These are phyloP conservation scores for Colletotrichum falcatum DNA, from an alignment of 2,329 filamentous ascomycete species.

Conservation along the genomic window DNA sequence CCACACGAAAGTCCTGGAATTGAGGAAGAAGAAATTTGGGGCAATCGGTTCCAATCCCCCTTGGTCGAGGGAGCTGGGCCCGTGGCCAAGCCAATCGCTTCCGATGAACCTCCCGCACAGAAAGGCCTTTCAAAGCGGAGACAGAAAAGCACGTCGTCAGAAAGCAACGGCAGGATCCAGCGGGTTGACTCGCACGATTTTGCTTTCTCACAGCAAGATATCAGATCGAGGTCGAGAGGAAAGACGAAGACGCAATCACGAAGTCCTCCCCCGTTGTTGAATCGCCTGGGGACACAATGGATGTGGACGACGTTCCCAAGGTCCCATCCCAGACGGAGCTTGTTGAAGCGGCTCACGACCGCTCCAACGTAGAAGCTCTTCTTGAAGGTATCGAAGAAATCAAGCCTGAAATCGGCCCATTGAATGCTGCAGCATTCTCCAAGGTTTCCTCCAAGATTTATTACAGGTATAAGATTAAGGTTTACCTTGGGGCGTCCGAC, in stretches of 20 bases:
- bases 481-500: constrained; percentile 49
- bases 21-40: constrained; percentile 15
- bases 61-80: neutral
- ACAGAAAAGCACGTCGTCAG: constrained; percentile 8
- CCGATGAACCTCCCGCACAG: constrained; percentile 33
- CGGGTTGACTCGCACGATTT: constrained; percentile 24
- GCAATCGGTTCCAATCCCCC: neutral
- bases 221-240: constrained; percentile 35
- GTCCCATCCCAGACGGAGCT: neutral
- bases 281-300: constrained; percentile 24
- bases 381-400: constrained; percentile 47
- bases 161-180: neutral
- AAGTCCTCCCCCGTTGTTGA: neutral
- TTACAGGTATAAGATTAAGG: constrained; percentile 51
- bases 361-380: constrained; percentile 24
- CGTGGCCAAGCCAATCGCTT: neutral
- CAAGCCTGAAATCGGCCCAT: constrained; percentile 44
- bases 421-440: constrained; percentile 30
- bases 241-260: constrained; percentile 32
- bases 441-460: constrained; percentile 52
- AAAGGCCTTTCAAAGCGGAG: constrained; percentile 32
- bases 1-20: constrained; percentile 27
- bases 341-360: neutral
- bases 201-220: constrained; percentile 5
- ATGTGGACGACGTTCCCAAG: constrained; percentile 26